Conservation (phyloP, 768 basidiomycete genomes). For the Russula abietina region DNA sequence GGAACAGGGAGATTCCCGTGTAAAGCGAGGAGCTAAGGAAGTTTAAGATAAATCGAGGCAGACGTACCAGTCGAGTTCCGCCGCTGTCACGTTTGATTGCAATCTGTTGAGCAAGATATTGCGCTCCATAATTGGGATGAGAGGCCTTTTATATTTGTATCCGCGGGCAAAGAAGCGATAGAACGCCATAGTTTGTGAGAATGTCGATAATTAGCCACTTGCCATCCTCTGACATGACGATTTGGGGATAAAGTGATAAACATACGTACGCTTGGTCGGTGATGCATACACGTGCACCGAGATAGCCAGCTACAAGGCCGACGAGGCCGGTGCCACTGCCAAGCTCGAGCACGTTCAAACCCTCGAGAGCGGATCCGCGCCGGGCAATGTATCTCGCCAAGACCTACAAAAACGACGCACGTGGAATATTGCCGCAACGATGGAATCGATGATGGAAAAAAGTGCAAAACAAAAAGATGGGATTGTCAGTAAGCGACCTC, state of each 20-base stretch:
- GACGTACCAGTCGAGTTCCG: conserved; percentile 78
- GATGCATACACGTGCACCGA: conserved; percentile 64
- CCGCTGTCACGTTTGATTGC: conserved; percentile 44
- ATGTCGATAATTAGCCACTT: no score
- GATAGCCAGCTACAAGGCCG: conserved; percentile 71
- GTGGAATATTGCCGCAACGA: background rate
- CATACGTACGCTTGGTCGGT: conserved; percentile 90
- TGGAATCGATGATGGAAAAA: background rate
- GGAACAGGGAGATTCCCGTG: no score
- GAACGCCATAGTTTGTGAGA: no score
- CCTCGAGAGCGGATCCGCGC: conserved; percentile 45
- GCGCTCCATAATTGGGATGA: conserved; percentile 70
- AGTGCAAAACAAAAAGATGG: background rate
- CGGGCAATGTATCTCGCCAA: conserved; percentile 70
- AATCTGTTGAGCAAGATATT: conserved; percentile 69
- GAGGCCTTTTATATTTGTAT: conserved; percentile 42
- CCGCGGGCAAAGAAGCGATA: background rate
- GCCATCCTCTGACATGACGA: background rate
- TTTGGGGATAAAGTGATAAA: background rate
- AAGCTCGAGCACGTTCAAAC: conserved; percentile 67
- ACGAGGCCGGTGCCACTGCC: conserved; percentile 92
- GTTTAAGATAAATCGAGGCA: background rate
- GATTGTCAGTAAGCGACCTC: background rate
- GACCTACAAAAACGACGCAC: conserved; percentile 46
- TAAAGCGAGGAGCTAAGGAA: background rate